These are phyloP conservation scores for Candida sanyaensis DNA, from an alignment of 1,139 yeast genomes.

Conservation along the genomic window DNA sequence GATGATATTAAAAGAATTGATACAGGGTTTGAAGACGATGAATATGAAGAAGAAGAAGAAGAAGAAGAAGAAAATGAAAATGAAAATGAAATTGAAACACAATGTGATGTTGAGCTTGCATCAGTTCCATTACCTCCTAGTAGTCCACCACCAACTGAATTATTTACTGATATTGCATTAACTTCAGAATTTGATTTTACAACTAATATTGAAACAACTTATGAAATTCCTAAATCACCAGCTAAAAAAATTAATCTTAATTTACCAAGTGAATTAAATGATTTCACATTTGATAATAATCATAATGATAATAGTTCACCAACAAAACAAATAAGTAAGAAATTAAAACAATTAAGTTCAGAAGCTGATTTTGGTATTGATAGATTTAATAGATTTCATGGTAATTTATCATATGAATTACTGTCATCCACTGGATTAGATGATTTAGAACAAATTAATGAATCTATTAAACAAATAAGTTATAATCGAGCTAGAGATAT, in stretches of 20 bases:
- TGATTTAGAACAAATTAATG: slow-evolving; percentile 11
- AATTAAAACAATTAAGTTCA: slow-evolving; percentile 27
- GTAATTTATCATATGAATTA: slow-evolving; percentile 25
- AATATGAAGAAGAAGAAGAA: slow-evolving; percentile 14
- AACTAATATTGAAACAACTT: slow-evolving; percentile 20
- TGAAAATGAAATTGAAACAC: slow-evolving; percentile 19
- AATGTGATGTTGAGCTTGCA: slow-evolving; percentile 14
- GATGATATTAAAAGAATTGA: slow-evolving; percentile 45
- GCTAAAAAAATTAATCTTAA: slow-evolving; percentile 12
- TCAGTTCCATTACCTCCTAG: slow-evolving; percentile 27
- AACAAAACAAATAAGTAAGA: neutral
- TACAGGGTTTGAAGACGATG: slow-evolving; percentile 14
- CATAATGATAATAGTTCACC: neutral
- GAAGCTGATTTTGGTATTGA: slow-evolving; percentile 53
- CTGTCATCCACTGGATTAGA: slow-evolving; percentile 23
- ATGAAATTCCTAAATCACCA: slow-evolving; percentile 31
- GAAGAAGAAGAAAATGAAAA: slow-evolving; percentile 6
- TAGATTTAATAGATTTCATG: slow-evolving; percentile 41
- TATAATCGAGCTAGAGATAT: slow-evolving; percentile 31
- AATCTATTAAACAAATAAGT: slow-evolving; percentile 12
- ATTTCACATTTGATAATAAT: neutral
- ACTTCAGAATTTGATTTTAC: slow-evolving; percentile 30
- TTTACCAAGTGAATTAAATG: slow-evolving; percentile 1
- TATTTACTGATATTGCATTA: slow-evolving; percentile 19
- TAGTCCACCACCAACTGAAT: slow-evolving; percentile 25